Conservation (phyloP, 345 rosid species). For the Melaleuca alternifolia region DNA sequence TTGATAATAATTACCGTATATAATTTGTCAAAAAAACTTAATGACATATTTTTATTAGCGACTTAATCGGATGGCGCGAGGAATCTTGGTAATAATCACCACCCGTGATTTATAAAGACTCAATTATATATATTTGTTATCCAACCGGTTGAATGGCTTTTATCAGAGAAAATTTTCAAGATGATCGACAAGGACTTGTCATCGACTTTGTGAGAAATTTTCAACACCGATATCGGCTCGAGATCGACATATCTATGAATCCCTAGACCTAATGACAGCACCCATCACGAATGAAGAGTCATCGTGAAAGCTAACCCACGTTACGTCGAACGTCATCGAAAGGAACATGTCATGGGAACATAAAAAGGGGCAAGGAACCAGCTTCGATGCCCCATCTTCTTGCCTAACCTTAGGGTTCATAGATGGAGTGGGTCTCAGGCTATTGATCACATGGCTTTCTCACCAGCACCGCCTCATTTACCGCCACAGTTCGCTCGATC, state of each 20-base stretch:
- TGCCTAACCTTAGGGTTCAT: neutral
- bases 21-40: too few relatives aligned
- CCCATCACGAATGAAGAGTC: neutral
- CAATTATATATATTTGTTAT: too few relatives aligned
- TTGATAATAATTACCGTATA: neutral
- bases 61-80: neutral
- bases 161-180: neutral
- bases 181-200: neutral
- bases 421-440: neutral
- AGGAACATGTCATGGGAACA: neutral
- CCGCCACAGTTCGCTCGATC: neutral
- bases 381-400: neutral
- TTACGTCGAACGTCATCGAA: neutral
- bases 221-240: neutral
- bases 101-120: neutral
- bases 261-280: neutral
- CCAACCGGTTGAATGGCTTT: neutral
- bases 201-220: neutral
- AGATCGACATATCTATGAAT: neutral
- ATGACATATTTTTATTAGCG: too few relatives aligned
- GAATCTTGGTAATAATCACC: neutral
- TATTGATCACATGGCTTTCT: neutral
- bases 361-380: neutral
- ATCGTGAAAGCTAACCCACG: neutral
- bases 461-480: neutral